Percentiles rank a stretch among this genome's conserved stretches.
Conservation (phyloP, 2,329 filamentous ascomycete species). For the Colletotrichum sp. region DNA sequence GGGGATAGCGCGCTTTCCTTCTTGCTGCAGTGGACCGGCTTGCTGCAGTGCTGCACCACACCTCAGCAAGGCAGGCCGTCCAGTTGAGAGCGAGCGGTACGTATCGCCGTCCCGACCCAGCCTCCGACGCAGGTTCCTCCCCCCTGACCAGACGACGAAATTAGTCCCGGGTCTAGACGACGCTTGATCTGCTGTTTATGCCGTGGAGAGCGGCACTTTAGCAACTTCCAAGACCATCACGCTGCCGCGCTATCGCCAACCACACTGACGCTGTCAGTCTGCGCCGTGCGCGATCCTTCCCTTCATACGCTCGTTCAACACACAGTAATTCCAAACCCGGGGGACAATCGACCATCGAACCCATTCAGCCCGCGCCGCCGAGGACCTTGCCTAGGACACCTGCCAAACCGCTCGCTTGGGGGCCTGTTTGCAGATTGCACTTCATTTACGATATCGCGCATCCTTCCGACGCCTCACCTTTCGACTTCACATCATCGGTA, state of each 20-base stretch:
- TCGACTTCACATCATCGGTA: background rate
- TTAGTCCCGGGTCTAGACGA: constrained; percentile 12
- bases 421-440: background rate
- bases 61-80: background rate
- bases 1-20: background rate
- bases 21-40: background rate
- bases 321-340: background rate
- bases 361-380: background rate
- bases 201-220: background rate
- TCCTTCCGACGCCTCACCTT: background rate
- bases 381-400: background rate
- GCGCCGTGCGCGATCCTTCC: constrained; percentile 20
- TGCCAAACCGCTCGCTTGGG: constrained; percentile 5
- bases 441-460: constrained; percentile 5
- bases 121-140: background rate
- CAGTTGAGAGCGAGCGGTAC: background rate
- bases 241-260: constrained; percentile 14
- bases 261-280: constrained; percentile 21
- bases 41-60: background rate
- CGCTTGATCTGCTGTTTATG: constrained; percentile 19
- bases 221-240: background rate
- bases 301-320: constrained; percentile 18
- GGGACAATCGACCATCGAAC: background rate
- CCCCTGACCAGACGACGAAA: constrained; percentile 22
- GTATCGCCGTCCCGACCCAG: background rate